Percentiles rank a stretch among this genome's conserved stretches.
Evolutionary conservation across 345 rosid genomes (phyloP).

Genomic region (Gossypium australe): DNA sequence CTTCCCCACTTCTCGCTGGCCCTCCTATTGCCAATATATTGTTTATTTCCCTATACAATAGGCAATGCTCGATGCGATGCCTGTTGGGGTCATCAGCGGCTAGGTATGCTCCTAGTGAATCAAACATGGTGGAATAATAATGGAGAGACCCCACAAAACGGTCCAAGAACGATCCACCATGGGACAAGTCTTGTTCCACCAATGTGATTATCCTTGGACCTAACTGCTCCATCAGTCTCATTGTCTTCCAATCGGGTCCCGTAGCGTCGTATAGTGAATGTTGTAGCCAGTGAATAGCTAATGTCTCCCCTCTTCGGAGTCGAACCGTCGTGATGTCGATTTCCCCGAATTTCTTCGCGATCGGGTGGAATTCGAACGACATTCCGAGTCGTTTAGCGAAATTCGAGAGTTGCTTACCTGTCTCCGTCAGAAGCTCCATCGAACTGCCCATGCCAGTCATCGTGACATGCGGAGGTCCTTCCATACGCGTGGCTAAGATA

Average conservation of each 20-base stretch:
- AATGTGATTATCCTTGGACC: conserved; percentile 46
- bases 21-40: conserved; percentile 66
- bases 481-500: conserved; percentile 53
- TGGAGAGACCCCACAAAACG: conserved; percentile 63
- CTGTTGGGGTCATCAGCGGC: conserved; percentile 35
- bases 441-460: conserved; percentile 59
- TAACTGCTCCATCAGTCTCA: conserved; percentile 43
- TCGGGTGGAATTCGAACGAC: conserved; percentile 61
- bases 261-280: conserved; percentile 58
- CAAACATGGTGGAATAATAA: conserved; percentile 56
- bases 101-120: conserved; percentile 49
- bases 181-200: conserved; percentile 55
- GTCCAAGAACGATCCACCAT: conserved; percentile 54
- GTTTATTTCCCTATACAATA: conserved; percentile 49
- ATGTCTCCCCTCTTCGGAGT: conserved; percentile 35
- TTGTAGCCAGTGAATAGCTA: conserved; percentile 68
- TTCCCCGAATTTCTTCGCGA: conserved; percentile 53
- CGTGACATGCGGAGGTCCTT: conserved; percentile 53
- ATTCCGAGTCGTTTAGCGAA: conserved; percentile 59
- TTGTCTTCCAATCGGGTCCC: conserved; percentile 52
- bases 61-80: conserved; percentile 45
- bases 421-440: conserved; percentile 45
- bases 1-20: conserved; percentile 64
- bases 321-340: conserved; percentile 30
- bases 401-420: conserved; percentile 55